Base-by-base conservation (phyloP, 163 green algal genomes). In the Chlorella variabilis region DNA sequence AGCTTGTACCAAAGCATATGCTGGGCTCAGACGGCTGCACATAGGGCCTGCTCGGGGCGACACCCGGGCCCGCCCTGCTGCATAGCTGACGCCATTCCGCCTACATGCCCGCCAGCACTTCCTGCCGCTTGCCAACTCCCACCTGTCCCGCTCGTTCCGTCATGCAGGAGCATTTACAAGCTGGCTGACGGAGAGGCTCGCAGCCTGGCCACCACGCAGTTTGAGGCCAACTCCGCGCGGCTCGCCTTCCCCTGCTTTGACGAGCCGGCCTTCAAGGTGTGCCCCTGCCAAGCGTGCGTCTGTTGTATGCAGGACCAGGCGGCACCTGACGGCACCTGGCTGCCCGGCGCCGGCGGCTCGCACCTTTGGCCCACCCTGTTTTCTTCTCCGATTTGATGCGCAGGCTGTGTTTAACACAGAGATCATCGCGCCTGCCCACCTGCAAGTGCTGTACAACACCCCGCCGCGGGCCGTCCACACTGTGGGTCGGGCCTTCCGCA, bases 161-260 rank as follows among this genome's bases (percentile, higher is more conserved):
- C n/a, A n/a, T 54, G 77, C 77, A 83, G 82, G n/a, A 94, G 87
- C 82, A 87, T 56, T n/a, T 95, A 90, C 84, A 88, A 58, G 2
- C 34, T 78, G 36, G 29, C 58, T 1, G 45, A 87, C 36, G 81
- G 74, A 51, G 83, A 29, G 42, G 33, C 56, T 18, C 62, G 87
- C 62, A 88, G 78, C 17, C 74, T 98, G 51, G 93, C 90, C 0
- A 89, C 87, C 5, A 98, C 95, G 1, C 94, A 98, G 81, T 97
- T 98, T 83, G 94, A 98, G 89, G 84, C 92, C 4, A 90, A 90
- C 2, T 76, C 89, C 8, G 95, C 95, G 15, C 90, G 95, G 70
- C 89, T 91, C 77, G 94, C 94, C 18, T 96, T 98, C 74, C 95
- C 95, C 2, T 98, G 95, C 89, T 98, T 97, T 78, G 95, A 98